Evolutionary conservation across 441 rosid genomes (phyloP), one percentile per base, ranked within the genome.

Genomic region (Erysimum pusillum): DNA sequence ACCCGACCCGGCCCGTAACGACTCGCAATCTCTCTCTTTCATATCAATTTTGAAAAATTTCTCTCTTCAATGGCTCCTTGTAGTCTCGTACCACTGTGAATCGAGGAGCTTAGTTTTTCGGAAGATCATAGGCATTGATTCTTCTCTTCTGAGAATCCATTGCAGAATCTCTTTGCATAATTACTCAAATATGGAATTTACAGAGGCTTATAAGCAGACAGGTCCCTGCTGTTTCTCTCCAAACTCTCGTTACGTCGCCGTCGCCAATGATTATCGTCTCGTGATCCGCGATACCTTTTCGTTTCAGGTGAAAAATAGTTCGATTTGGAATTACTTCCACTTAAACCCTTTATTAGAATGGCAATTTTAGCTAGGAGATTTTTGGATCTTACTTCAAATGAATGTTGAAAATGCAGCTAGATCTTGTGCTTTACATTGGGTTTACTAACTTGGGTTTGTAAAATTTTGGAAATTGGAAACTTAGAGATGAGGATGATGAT

Each of bases 161-260:
- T 13, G 31, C n/a, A 7, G 38, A 61, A 45, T 73, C 34, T 38
- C 36, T 32, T 45, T 4, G 12, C 17, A 4, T 15, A 13, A 28
- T 28, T 12, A 22, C 36, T 63, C 18, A 80, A 45, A 25, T n/a
- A 95, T 95, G 99, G 98, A 95, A 84, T 95, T 95, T 71, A 95
- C 99, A 1, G 99, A 90, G 25, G 76, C 99, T 69, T 88, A 86
- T 78, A 88, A 90, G 78, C 98, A 87, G 73, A 86, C 98, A 15
- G 99, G 98, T 46, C 93, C 97, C 41, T 90, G 90, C 73, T 89
- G 90, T 74, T 95, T 95, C 82, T 94, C 99, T 8, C 97, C 99
- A 44, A 88, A 95, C 85, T 79, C 96, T 64, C 93, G 96, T 49
- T 95, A 87, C 86, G 77, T 95, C 45, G 98, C 99, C 71, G 90